phyloP scores from a whole-genome alignment of 257 asterid species.

The Capsicum rhomboideum region DNA sequence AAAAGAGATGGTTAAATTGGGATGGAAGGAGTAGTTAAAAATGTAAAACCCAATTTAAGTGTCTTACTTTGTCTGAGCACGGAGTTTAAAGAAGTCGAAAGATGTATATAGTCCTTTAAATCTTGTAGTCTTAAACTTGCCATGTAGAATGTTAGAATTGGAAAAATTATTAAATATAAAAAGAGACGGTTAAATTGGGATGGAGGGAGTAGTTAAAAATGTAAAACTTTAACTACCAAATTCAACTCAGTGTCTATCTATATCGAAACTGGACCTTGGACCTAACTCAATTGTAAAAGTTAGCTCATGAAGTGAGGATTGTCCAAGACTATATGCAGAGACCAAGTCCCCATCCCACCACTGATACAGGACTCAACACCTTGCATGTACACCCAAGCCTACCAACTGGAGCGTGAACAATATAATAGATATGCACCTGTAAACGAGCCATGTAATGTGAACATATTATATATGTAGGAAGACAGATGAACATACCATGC shows the following conservation, averaged over 20 bases:
- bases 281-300: background rate
- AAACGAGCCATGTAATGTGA: background rate
- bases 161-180: too few relatives aligned
- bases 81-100: too few relatives aligned
- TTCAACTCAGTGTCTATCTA: background rate
- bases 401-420: background rate
- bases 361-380: background rate
- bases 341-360: background rate
- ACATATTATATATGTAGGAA: background rate
- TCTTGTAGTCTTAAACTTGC: too few relatives aligned
- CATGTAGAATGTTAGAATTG: too few relatives aligned
- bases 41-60: too few relatives aligned
- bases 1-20: too few relatives aligned
- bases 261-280: background rate
- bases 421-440: background rate
- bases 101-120: too few relatives aligned
- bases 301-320: background rate
- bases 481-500: conserved; percentile 28
- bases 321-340: background rate
- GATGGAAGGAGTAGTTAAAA: too few relatives aligned
- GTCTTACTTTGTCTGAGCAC: too few relatives aligned
- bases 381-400: background rate
- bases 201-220: background rate
- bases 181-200: too few relatives aligned
- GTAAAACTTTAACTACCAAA: background rate